Base-by-base conservation (phyloP, 2,329 filamentous ascomycete species). In the Cadophora gregata region DNA sequence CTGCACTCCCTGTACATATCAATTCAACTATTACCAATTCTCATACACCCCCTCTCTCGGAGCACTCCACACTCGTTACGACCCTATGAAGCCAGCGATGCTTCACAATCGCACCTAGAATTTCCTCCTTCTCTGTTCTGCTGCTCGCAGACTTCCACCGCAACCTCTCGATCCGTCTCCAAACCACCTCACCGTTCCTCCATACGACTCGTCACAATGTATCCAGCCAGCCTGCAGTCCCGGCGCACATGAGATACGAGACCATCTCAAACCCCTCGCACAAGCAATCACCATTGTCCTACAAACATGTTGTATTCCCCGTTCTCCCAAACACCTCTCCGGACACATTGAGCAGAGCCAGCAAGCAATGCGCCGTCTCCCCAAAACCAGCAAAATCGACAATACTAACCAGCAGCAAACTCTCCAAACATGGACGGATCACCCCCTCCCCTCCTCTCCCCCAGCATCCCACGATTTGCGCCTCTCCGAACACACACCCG, bases 91-190 rank as follows among this genome's bases (percentile, higher is more conserved):
- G 58, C 58, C 24, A 12, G 38, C n/a, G 33, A 47, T 47, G 25
- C 36, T 29, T 45, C 58, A 60, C 38, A 60, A 60, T 53, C n/a
- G 16, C 27, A 53, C 50, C 50, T 53, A 53, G 16, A 29, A 7
- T 4, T n/a, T 33, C 24, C 69, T 80, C 73, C 2, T 71, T 72
- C 9, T 79, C 74, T 31, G 80, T 75, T 62, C 79, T 69, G 0
- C 71, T 72, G 10, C 70, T 66, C 4, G 72, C 69, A 76, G 87
- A 93, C 0, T 82, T 82, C 76, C 87, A 86, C 1, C 91, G 82
- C 29, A 95, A 81, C 29, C 89, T 82, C 76, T 89, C 78, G 6
- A 93, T 83, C 0, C 94, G 82, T 21, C 83, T 16, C 10, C 25
- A 31, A 53, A 27, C 48, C 29, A 51, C 50, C 31, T 53, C 27